Percentiles rank a stretch among this genome's conserved stretches.
phyloP scores from a whole-genome alignment of 139 green algal genomes.

The Ettlia oleoabundans region DNA sequence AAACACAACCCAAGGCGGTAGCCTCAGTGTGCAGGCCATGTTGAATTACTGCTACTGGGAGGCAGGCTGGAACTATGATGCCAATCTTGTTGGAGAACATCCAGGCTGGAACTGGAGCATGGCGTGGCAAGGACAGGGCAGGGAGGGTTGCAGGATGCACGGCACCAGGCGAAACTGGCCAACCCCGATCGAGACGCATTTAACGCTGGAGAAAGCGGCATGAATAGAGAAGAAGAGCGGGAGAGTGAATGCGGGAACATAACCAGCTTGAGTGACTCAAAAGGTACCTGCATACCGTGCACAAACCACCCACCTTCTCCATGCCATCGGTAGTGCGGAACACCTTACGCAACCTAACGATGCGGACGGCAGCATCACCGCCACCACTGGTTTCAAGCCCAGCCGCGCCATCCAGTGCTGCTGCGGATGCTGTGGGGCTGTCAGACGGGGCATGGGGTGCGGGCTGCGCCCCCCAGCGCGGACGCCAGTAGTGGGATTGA shows the following conservation, averaged over 20 bases:
- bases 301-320: constrained; percentile 24
- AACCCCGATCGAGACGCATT: too few species aligned
- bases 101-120: too few species aligned
- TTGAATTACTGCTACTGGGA: too few species aligned
- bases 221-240: too few species aligned
- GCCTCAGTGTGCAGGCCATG: too few species aligned
- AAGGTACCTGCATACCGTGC: background rate
- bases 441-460: background rate
- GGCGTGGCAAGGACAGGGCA: too few species aligned
- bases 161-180: too few species aligned
- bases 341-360: constrained; percentile 46
- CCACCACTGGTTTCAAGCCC: background rate
- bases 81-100: too few species aligned
- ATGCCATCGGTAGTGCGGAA: constrained; percentile 47
- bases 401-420: background rate
- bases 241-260: too few species aligned
- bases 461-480: background rate
- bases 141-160: too few species aligned
- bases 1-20: background rate
- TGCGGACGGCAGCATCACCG: constrained; percentile 28
- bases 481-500: constrained; percentile 42
- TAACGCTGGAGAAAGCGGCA: too few species aligned
- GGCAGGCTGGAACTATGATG: too few species aligned
- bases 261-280: background rate
- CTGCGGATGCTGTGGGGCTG: background rate